phyloP scores from a whole-genome alignment of 192 early-diverging fungal species.

The Gamsiella multidivaricata region DNA sequence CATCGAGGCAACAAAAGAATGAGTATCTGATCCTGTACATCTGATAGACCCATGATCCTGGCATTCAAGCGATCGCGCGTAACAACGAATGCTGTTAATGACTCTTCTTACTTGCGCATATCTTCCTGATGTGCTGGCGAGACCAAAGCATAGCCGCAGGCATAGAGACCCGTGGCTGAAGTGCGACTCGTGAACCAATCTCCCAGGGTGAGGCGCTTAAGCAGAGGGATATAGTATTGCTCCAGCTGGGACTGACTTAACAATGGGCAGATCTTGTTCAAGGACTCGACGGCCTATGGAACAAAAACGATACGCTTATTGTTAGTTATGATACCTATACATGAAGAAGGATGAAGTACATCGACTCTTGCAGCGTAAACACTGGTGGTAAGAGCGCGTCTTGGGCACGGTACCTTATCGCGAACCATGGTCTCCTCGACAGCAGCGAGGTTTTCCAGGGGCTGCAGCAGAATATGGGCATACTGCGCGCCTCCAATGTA shows the following conservation, averaged over 20 bases:
- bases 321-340: background rate
- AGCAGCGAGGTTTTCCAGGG: slow-evolving; percentile 96
- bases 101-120: slow-evolving; percentile 74
- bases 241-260: slow-evolving; percentile 88
- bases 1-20: background rate
- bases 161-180: slow-evolving; percentile 93
- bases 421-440: slow-evolving; percentile 98
- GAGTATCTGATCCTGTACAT: too few relatives aligned
- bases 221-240: slow-evolving; percentile 89
- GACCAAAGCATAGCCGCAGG: slow-evolving; percentile 80
- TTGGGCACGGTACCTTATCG: slow-evolving; percentile 96
- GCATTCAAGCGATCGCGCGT: background rate
- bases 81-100: background rate
- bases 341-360: too few relatives aligned
- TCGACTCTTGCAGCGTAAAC: too few relatives aligned
- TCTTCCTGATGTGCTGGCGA: slow-evolving; percentile 84
- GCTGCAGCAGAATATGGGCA: slow-evolving; percentile 86
- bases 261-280: slow-evolving; percentile 82
- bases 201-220: slow-evolving; percentile 90
- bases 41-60: slow-evolving; percentile 2
- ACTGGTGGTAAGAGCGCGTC: too few relatives aligned
- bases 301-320: too few relatives aligned
- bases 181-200: slow-evolving; percentile 99
- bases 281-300: slow-evolving; percentile 91
- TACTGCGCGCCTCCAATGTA: slow-evolving; percentile 91